Conservation (phyloP, 176 grass and related monocot genomes). For the Zoysia pacifica region DNA sequence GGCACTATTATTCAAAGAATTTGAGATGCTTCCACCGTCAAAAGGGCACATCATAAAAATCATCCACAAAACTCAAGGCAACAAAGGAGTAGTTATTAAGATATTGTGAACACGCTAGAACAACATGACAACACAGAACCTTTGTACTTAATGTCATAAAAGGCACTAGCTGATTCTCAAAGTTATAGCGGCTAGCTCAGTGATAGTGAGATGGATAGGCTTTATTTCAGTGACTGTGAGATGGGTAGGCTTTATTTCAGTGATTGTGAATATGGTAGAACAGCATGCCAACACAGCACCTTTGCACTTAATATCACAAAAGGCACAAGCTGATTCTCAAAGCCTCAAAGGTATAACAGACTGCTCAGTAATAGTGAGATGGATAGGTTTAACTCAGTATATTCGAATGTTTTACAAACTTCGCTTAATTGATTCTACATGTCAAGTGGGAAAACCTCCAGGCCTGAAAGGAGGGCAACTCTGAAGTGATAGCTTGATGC, state of each 20-base stretch:
- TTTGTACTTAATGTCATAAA: slow-evolving; percentile 6
- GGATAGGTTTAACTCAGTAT: not conserved
- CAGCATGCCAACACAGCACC: not conserved
- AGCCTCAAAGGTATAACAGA: not conserved
- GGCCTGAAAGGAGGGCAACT: not conserved
- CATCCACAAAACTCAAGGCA: not conserved
- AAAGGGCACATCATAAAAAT: slow-evolving; percentile 5
- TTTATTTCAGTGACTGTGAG: not conserved
- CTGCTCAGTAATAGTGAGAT: not conserved
- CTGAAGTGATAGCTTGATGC: not conserved
- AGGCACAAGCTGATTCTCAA: not conserved
- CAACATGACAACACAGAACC: not conserved
- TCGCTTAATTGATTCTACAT: slow-evolving; percentile 3
- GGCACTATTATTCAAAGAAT: not conserved
- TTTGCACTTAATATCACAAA: slow-evolving; percentile 9
- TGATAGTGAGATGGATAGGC: not conserved
- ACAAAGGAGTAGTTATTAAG: not conserved
- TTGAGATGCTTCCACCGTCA: not conserved
- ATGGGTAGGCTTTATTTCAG: too few relatives aligned
- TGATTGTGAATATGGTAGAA: slow-evolving; percentile 11
- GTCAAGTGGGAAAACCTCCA: not conserved
- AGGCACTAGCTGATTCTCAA: not conserved
- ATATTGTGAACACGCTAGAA: slow-evolving; percentile 12
- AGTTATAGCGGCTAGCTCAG: not conserved
- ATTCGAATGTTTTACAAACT: not conserved